Base-by-base conservation (phyloP, 768 basidiomycete genomes). In the Lentinus brumalis region DNA sequence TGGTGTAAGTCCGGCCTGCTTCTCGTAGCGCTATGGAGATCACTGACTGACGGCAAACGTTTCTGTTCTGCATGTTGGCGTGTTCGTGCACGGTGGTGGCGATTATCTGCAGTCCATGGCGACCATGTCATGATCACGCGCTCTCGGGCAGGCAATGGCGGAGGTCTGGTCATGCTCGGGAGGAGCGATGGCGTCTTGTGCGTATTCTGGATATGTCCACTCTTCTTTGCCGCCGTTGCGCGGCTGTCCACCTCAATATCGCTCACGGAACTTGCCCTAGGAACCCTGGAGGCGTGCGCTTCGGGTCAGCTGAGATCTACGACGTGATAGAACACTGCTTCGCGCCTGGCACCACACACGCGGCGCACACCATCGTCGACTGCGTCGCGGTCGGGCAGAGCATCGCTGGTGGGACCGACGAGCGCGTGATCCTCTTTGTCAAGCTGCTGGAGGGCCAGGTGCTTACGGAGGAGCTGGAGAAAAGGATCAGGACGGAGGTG, bases 271-370 rank as follows among this genome's bases (percentile, higher is more conserved):
- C 14, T 6, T 35, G 15, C 39, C 10, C 49, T 15, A 63, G 62
- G 62, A 93, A 92, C 69, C 91, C 91, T 29, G 88, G 88, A 53
- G 91, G 91, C n/a, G 83, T 92, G 66, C 82, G 91, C 32, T 92
- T 92, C 70, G 91, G 91, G 42, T 88, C 89, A 40, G 82, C 88
- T 44, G 92, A 92, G 73, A 81, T 92, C 38, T 92, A 92, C 72
- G 87, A 91, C 68, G 88, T 92, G 55, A 77, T 92, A 42, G 91
- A 91, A 63, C 68, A 77, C 79, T 81, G 79, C 66, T 88, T 88
- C 70, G 80, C 81, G 10, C 67, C 79, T 41, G 67, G 72, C 45
- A 73, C 74, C 31, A 75, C 76, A 60, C 69, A 77, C 62, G 67
- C 71, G 44, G 70, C 85, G 47, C 72, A 81, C 58, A 71, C 73